A percentile compares a stretch with the other conserved stretches of the same genome.
Conservation (phyloP, 1,284 basidiomycete genomes). For the Xerocomus tenax region DNA sequence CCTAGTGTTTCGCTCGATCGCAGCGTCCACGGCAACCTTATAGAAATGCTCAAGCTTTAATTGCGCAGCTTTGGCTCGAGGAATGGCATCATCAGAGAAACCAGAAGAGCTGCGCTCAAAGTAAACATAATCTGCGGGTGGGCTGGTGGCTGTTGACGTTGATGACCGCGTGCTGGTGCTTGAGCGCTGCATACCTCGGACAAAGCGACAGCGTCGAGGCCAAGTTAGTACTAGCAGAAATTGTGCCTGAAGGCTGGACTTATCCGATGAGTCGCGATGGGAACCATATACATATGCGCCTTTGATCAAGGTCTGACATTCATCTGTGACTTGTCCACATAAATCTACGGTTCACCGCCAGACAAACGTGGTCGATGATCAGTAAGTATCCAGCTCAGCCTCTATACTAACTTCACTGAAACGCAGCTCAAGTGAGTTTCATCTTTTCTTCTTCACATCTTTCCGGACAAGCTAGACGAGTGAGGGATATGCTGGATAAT, state of each 20-base stretch:
- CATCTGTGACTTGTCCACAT: too few species aligned
- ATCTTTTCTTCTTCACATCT: too few species aligned
- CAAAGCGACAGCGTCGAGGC: background rate
- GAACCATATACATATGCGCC: constrained; percentile 10
- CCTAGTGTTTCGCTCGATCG: constrained; percentile 83
- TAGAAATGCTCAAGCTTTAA: constrained; percentile 89
- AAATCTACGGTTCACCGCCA: too few species aligned
- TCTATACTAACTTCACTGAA: too few species aligned
- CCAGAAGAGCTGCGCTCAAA: constrained; percentile 67
- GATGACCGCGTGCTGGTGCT: constrained; percentile 28
- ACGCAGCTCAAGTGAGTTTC: too few species aligned
- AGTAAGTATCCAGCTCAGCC: too few species aligned
- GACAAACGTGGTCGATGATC: too few species aligned
- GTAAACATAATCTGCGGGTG: constrained; percentile 64
- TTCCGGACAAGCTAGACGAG: too few species aligned
- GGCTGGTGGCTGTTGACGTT: constrained; percentile 22
- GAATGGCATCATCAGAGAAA: constrained; percentile 67
- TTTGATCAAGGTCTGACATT: background rate
- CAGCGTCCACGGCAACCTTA: constrained; percentile 85
- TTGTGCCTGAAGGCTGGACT: constrained; percentile 2
- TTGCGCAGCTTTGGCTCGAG: constrained; percentile 81
- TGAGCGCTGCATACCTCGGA: constrained; percentile 24
- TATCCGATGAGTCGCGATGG: constrained; percentile 17
- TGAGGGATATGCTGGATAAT: too few species aligned
- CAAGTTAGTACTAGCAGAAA: background rate